A percentile compares a stretch with the other conserved stretches of the same genome.
phyloP scores from a whole-genome alignment of 2,329 filamentous ascomycete species.

The Fusarium nisikadoi region DNA sequence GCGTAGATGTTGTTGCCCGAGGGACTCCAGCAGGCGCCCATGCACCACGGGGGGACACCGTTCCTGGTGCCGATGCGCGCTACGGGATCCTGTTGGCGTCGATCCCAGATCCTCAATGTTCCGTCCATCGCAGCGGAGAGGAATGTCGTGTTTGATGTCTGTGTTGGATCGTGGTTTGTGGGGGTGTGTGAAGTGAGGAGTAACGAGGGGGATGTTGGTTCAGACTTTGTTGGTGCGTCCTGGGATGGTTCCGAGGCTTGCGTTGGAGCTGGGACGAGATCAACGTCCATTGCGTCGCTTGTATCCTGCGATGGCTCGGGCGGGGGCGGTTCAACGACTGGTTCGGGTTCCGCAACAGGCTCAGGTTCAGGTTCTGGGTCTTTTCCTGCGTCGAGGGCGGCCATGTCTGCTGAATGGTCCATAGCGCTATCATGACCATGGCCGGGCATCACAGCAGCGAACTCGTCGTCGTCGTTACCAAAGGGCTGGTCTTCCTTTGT shows the following conservation, averaged over 20 bases:
- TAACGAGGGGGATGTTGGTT: conserved; percentile 39
- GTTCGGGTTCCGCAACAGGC: background rate
- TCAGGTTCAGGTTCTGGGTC: conserved; percentile 41
- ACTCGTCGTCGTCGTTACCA: conserved; percentile 85
- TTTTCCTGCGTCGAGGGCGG: conserved; percentile 47
- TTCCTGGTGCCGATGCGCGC: conserved; percentile 80
- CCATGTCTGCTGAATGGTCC: conserved; percentile 57
- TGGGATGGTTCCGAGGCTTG: conserved; percentile 24
- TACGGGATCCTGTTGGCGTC: conserved; percentile 78
- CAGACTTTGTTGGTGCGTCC: conserved; percentile 18
- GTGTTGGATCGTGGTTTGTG: conserved; percentile 62
- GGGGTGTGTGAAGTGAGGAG: conserved; percentile 52
- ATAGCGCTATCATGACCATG: conserved; percentile 54
- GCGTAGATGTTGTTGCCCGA: conserved; percentile 96
- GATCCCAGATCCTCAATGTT: conserved; percentile 91
- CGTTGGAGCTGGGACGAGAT: conserved; percentile 30
- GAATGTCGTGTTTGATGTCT: conserved; percentile 81
- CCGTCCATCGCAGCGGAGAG: conserved; percentile 90
- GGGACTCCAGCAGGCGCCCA: conserved; percentile 95
- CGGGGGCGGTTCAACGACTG: conserved; percentile 38
- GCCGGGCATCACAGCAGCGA: conserved; percentile 65
- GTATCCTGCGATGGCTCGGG: conserved; percentile 14
- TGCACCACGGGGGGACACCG: conserved; percentile 93
- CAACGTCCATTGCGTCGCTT: conserved; percentile 48
- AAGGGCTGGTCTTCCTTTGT: conserved; percentile 70